Base-by-base conservation (phyloP, 306 rosid species). In the Potentilla sterilis region DNA sequence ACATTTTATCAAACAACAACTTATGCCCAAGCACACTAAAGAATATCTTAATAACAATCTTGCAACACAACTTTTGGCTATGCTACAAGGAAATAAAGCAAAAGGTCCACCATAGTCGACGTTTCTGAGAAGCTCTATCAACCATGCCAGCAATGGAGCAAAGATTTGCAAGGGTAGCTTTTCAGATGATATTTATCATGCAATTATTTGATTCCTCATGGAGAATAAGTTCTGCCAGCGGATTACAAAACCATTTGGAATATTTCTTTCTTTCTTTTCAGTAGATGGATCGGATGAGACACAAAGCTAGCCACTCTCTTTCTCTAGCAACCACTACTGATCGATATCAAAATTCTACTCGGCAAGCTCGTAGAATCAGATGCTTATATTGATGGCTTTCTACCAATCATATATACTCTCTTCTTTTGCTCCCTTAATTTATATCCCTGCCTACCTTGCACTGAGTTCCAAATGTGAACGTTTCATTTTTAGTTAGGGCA, bases 151-250 rank as follows among this genome's bases (percentile, higher is more conserved):
- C 44, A 81, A 57, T 54, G 66, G 52, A 61, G 68, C 72, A 81
- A 81, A 79, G 65, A 74, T 69, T 61, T 44, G 54, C 16, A 72
- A 68, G 59, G 40, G 64, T 49, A 86, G 51, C 34, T 9, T 79
- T 70, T 22, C 28, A 61, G 55, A 77, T 62, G 87, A 80, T 69
- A 78, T 83, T 78, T 32, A 80, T 79, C 70, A 59, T 69, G 66
- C 61, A 73, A 86, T 70, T 76, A 69, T 78, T 74, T 32, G 75
- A 89, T 91, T 86, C 87, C 70, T 72, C 46, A 4, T 18, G 28
- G 62, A 85, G 87, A 89, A 89, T 82, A 86, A 81, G 83, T 86
- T 51, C 83, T 74, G 80, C 90, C 86, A 89, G 85, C 79, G 9
- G 11, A 51, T 75, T n/a, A 18, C 47, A 66, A 66, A 70, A 21